phyloP scores from a whole-genome alignment of 2,329 filamentous ascomycete genomes.

The Botrytis paeoniae region DNA sequence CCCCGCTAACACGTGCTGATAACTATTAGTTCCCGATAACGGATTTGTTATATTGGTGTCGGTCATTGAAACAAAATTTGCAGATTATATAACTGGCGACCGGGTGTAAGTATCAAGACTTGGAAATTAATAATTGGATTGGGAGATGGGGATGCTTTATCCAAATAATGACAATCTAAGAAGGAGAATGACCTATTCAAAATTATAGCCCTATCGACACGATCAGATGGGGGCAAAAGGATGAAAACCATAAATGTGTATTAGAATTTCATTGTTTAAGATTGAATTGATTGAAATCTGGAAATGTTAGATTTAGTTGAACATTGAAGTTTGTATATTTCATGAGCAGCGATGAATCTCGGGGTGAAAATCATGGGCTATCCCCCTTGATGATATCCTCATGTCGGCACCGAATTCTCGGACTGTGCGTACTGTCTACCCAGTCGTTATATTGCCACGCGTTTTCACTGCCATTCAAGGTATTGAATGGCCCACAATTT shows the following conservation, averaged over 20 bases:
- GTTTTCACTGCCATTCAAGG: not conserved
- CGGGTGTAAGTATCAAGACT: not conserved
- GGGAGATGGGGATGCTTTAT: not conserved
- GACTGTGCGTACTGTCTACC: not conserved
- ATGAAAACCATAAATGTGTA: not conserved
- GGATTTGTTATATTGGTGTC: not conserved
- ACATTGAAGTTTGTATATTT: not conserved
- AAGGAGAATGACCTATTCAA: not conserved
- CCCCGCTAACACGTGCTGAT: slow-evolving; percentile 9
- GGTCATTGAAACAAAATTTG: not conserved
- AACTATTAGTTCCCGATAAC: not conserved
- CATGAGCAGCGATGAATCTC: not conserved
- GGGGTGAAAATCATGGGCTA: not conserved
- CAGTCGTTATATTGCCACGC: not conserved
- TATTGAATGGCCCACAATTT: not conserved
- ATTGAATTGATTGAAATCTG: not conserved
- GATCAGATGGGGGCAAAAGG: not conserved
- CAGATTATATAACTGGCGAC: not conserved
- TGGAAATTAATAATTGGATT: not conserved
- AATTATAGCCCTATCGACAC: not conserved
- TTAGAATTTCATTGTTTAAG: not conserved
- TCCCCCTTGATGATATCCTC: not conserved
- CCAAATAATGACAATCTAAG: not conserved
- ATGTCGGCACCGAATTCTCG: not conserved
- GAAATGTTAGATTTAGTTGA: not conserved